phyloP scores from a whole-genome alignment of 768 basidiomycete species.

The Boletellus ananas region DNA sequence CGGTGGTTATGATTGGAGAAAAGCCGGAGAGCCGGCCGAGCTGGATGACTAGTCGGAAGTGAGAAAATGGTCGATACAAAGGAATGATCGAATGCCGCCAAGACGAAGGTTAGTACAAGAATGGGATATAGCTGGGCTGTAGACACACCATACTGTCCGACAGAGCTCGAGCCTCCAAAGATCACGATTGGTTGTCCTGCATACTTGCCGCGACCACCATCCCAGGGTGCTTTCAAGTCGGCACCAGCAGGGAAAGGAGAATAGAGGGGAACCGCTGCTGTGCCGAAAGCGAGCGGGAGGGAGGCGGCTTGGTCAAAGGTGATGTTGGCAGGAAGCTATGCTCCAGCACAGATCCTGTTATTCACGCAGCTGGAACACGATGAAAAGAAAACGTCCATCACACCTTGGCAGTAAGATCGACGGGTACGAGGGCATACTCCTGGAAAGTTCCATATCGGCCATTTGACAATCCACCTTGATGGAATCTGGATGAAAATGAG shows the following conservation, averaged over 20 bases:
- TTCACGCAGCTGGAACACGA: background rate
- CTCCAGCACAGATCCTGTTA: constrained; percentile 12
- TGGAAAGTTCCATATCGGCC: constrained; percentile 23
- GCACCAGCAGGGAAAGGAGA: constrained; percentile 22
- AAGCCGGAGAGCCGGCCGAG: constrained; percentile 34
- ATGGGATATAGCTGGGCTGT: background rate
- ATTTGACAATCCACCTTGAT: constrained; percentile 3
- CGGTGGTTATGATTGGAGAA: constrained; percentile 38
- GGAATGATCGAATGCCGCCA: too few species aligned
- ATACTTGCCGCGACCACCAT: constrained; percentile 27
- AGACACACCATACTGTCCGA: too few species aligned
- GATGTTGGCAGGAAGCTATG: constrained; percentile 34
- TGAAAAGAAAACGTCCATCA: background rate
- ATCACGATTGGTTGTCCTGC: constrained; percentile 34
- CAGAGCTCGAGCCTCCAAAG: constrained; percentile 31
- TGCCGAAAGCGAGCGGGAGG: constrained; percentile 30
- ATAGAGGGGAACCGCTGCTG: constrained; percentile 34
- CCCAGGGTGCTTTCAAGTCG: constrained; percentile 34
- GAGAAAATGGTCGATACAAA: too few species aligned
- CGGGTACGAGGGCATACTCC: constrained; percentile 22
- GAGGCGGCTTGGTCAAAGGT: constrained; percentile 39
- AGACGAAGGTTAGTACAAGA: too few species aligned
- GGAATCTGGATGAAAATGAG: constrained; percentile 14
- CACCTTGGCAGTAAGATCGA: constrained; percentile 21
- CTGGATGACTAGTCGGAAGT: constrained; percentile 30